Evolutionary conservation across 108 stramenopile species (phyloP), one percentile per base, ranked within the genome.

Genomic region (Skeletonema menzelii): DNA sequence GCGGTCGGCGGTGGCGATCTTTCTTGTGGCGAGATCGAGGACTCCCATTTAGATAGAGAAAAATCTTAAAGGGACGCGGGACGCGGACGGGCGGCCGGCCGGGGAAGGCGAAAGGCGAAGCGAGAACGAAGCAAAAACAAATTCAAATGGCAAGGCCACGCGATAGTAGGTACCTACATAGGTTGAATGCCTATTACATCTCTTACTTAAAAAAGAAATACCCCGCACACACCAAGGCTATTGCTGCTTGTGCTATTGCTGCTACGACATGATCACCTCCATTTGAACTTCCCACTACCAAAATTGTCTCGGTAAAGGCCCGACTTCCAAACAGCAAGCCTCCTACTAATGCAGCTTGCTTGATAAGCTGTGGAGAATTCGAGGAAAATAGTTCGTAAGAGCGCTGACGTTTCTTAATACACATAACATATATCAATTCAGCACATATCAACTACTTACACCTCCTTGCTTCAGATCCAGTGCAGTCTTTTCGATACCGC

Each of bases 391-490:
- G 49, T 53, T 22, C 8, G 49, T 53, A 0, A 53, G 49, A 22
- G 49, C 22, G 8, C 3, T 5, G 22, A 24, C 17, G 8, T 10
- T 11, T 8, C 7, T 15, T 17, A 19, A 20, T 6, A 6, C 22
- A 20, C 22, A 24, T 3, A 20, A 5, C 5, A 20, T 6, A 24
- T 0, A 46, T n/a, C 15, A 46, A 42, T 7, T 12, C 3, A 42
- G 7, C 40, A 47, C 6, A 19, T 37, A 37, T 37, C 40, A 42
- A 22, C 49, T 10, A 53, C 49, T 53, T 53, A 53, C 49, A 22
- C 77, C 77, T 31, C 77, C 77, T 42, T 79, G 67, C 58, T 79
- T 79, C 56, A 79, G 62, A 38, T 56, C 70, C 59, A 79, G 59
- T 1, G 70, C 65, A n/a, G 63, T 67, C 24, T 79, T 66, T 62